A percentile compares a stretch with the other conserved stretches of the same genome.
Evolutionary conservation across 345 rosid genomes (phyloP).

Genomic region (Mallotus nudiflorus): DNA sequence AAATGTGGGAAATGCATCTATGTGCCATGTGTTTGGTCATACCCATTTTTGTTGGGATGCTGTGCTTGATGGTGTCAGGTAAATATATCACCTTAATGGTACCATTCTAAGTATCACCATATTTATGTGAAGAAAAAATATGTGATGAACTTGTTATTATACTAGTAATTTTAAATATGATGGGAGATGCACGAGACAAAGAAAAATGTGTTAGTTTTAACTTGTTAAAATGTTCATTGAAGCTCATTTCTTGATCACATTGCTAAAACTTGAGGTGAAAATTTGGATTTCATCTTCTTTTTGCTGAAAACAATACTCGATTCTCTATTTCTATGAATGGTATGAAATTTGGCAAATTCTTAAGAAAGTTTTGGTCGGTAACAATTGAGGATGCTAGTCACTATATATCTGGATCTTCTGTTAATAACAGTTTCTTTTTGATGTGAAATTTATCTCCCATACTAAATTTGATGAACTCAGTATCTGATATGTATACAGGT

Average conservation of each 20-base stretch:
- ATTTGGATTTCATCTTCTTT: too few relatives aligned
- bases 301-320: too few relatives aligned
- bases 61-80: slow-evolving; percentile 63
- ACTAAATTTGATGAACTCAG: too few relatives aligned
- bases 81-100: not conserved
- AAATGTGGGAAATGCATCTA: slow-evolving; percentile 28
- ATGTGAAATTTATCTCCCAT: too few relatives aligned
- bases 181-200: not conserved
- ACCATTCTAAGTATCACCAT: not conserved
- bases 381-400: too few relatives aligned
- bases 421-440: too few relatives aligned
- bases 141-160: not conserved
- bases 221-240: not conserved
- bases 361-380: too few relatives aligned
- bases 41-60: slow-evolving; percentile 83
- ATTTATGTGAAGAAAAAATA: not conserved
- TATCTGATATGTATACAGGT: too few relatives aligned
- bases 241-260: not conserved
- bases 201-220: not conserved
- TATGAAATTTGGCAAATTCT: too few relatives aligned
- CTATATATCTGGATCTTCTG: too few relatives aligned
- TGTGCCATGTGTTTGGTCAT: slow-evolving; percentile 70
- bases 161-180: not conserved
- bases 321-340: too few relatives aligned
- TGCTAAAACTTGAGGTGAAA: too few relatives aligned